A percentile compares a stretch with the other conserved stretches of the same genome.
These are phyloP conservation scores for Phialocephala subalpina DNA, from an alignment of 2,329 filamentous ascomycete genomes.

Conservation along the genomic window DNA sequence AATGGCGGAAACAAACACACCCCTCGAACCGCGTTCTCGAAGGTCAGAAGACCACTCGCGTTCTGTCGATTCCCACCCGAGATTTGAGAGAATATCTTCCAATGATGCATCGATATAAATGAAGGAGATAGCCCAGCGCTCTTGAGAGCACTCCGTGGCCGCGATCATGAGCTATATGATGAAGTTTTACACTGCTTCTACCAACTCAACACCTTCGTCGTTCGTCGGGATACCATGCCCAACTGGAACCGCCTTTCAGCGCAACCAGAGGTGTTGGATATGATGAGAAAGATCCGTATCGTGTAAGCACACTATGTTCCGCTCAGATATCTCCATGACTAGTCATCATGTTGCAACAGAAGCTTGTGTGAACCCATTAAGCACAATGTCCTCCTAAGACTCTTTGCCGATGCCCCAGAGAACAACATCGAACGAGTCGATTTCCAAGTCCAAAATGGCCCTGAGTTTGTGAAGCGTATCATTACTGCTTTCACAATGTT, in stretches of 20 bases:
- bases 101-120: background rate
- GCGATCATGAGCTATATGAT: background rate
- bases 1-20: background rate
- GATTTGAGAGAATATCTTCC: background rate
- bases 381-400: background rate
- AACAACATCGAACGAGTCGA: background rate
- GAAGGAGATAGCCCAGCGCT: background rate
- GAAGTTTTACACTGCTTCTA: background rate
- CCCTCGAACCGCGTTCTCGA: background rate
- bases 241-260: background rate
- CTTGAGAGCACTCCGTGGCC: slow-evolving; percentile 3
- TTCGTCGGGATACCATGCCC: background rate
- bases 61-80: background rate
- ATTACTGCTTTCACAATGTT: background rate
- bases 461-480: background rate
- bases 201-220: background rate
- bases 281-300: background rate
- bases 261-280: background rate
- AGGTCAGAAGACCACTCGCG: background rate
- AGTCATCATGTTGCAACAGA: background rate
- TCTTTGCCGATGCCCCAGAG: background rate
- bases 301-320: background rate
- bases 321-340: background rate
- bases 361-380: background rate
- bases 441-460: background rate